Base-by-base conservation (phyloP, 1,284 basidiomycete genomes). In the Phellopilus nigrolimitatus region DNA sequence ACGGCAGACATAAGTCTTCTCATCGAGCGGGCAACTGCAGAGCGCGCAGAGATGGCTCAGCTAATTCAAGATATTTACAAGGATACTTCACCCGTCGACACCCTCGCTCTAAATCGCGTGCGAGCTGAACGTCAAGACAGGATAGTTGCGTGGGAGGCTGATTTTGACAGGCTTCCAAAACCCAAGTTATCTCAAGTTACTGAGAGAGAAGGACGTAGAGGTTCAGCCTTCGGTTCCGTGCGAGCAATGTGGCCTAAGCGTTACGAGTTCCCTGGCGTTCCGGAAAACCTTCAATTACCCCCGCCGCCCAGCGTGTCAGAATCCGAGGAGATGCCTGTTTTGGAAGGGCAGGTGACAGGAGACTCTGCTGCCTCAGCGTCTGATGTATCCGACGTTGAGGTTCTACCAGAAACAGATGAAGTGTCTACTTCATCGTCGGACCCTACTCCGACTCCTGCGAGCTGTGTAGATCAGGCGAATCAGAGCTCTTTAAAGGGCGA, bases 81-180 rank as follows among this genome's bases (percentile, higher is more conserved):
- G 59, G 82, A 91, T 55, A 87, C 91, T 0, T 66, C 82, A 0
- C 79, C 87, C 42, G 90, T 82, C 13, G 91, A 97, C 63, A 95
- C 93, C 0, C 76, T 97, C 34, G 88, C 86, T 41, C 75, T 98
- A 53, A 98, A 95, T 59, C 80, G 84, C 53, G 91, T 95, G 5
- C 82, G 94, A 42, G 83, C 90, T 3, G 84, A 84, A 52, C 77
- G 95, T 37, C 95, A 97, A 68, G 92, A 97, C 63, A 90, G 88
- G 66, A 93, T 97, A 47, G 92, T 97, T n/a, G 89, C 89, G 37
- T 98, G 95, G 91, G 94, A 97, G 64, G 78, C 80, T 53, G 88
- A 92, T 61, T 91, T 94, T 62, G 85, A 90, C 61, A 77, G 76
- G 49, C 71, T 82, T 52, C 87, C 84, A 2, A 88, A 84, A 61